Base-by-base conservation (phyloP, 768 basidiomycete genomes). In the Hortiboletus flavorubellus region DNA sequence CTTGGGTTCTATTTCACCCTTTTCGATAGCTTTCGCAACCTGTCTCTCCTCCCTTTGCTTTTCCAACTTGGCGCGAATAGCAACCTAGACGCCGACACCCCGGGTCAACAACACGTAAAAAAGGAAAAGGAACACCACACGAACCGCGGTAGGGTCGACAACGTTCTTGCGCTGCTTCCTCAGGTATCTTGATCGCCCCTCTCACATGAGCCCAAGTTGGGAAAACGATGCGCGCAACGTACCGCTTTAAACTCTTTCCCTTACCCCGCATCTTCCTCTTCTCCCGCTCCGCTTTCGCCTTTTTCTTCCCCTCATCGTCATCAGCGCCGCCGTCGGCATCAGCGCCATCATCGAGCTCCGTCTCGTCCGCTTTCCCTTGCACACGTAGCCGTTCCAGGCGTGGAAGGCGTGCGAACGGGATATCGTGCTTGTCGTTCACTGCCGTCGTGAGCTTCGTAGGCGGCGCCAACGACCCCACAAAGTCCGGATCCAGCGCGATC, bases 81-180 rank as follows among this genome's bases (percentile, higher is more conserved):
- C 84, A n/a, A 82, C 77, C 70, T 81, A 21, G 5, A 49, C 9
- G 11, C 43, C 49, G 35, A 40, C 16, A 39, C 21, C 0, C 4
- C 49, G 1, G 49, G 34, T 46, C 1, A 15, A 26, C 41, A n/a
- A n/a, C n/a, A n/a, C n/a, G n/a, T n/a, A 62, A 30, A 33, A 30
- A 29, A 15, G 2, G 9, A 26, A 8, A 5, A 16, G 9, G 9
- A 12, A 8, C 6, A 39, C 15, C 9, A 30, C 14, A 75, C 81
- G 51, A 52, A 91, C 89, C 23, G 81, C 78, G 23, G 80, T 78
- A 23, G 92, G 91, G 68, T 98, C 94, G 58, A 98, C 83, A 46
- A 98, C 91, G 65, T 98, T 97, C 78, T 95, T 93, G 68, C 92
- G 84, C 72, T 96, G 90, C 76, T 94, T 97, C 64, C 91, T 80